Base-by-base conservation (phyloP, 352 stramenopile genomes). In the Phytophthora crassamura region DNA sequence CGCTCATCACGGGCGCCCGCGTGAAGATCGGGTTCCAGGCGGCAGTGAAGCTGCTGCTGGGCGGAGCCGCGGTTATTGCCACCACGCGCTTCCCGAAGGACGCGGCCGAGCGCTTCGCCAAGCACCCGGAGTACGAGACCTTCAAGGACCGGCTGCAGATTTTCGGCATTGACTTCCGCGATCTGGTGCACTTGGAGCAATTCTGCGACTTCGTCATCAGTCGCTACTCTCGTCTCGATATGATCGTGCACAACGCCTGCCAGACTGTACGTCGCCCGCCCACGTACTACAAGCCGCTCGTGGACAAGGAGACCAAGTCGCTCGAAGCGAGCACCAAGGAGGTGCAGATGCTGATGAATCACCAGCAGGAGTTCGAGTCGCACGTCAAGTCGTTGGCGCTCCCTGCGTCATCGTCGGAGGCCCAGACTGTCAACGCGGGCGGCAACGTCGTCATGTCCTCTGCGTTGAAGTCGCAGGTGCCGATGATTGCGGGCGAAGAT, bases 11-110 rank as follows among this genome's bases (percentile, higher is more conserved):
- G 0, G 97, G 97, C 38, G 93, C 92, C 39, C 89, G 97, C 9
- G 96, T 99, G 55, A 99, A 99, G 80, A 99, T 99, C 76, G 97
- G 97, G 14, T 99, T 96, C 67, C 95, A 98, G 69, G 88, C 90
- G 2, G 93, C 91, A 20, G 75, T 99, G 30, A 99, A 99, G 74
- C 72, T 99, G 36, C 75, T 99, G 38, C 74, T 98, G 3, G 91
- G 85, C 2, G 95, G 95, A n/a, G 88, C 87, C 0, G 90, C 83
- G 7, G 96, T 99, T 34, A 96, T 99, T 58, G 96, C 93, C 14
- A 99, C 96, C 5, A 98, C 95, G 4, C 85, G 97, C 6, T 99
- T 99, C 74, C 95, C 96, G 0, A 97, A 97, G 54, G 86, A 98
- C 48, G 90, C 94, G 18, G 93, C 91, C 2, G 86, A 88, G 49